Evolutionary conservation across 768 basidiomycete genomes (phyloP).

Genomic region (Kwoniella newhampshirensis): DNA sequence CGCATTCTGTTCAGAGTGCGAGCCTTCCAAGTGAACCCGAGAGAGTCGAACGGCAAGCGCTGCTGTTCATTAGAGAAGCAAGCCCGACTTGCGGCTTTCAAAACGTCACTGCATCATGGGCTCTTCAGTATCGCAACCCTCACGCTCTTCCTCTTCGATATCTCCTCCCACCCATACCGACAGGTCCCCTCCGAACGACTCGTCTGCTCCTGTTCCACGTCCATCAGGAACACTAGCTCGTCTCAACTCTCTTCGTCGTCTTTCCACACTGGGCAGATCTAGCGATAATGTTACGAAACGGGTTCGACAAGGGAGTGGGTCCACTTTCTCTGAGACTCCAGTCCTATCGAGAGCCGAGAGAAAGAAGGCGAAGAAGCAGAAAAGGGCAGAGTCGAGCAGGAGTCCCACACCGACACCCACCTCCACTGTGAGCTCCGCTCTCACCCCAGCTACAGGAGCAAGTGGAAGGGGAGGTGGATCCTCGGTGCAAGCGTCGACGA

Average conservation of each 20-base stretch:
- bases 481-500: background rate
- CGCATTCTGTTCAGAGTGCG: no score
- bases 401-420: background rate
- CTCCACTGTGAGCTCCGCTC: background rate
- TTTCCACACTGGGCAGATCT: constrained; percentile 13
- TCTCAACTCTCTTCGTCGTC: constrained; percentile 15
- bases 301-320: constrained; percentile 11
- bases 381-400: background rate
- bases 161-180: background rate
- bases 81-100: no score
- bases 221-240: constrained; percentile 9
- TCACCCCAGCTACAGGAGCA: background rate
- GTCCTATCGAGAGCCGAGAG: constrained; percentile 1
- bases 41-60: no score
- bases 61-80: no score
- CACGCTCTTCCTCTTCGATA: background rate
- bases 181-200: background rate
- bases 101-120: constrained; percentile 18
- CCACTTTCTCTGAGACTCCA: constrained; percentile 7
- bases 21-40: no score
- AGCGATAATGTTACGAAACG: constrained; percentile 5
- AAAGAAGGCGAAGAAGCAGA: constrained; percentile 20
- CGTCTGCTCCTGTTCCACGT: background rate
- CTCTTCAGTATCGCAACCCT: constrained; percentile 15
- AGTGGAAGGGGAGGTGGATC: background rate